Conservation (phyloP, 1,284 basidiomycete species). For the Veloboletus limbatus region DNA sequence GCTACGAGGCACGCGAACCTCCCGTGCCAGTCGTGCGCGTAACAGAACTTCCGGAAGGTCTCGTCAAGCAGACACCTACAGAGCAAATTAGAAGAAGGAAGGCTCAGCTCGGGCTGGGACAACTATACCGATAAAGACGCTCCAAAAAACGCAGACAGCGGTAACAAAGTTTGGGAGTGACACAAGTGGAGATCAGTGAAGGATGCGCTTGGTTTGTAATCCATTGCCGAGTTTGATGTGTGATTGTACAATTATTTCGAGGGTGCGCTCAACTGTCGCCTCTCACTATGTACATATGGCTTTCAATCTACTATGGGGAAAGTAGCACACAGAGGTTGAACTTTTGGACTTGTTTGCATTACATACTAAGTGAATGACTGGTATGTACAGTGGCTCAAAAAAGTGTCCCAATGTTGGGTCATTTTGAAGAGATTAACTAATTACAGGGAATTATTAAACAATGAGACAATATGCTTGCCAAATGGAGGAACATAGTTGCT, state of each 20-base stretch:
- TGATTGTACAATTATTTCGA: neutral
- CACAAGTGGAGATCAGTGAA: constrained; percentile 29
- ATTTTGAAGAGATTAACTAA: too few relatives aligned
- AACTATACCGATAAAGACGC: constrained; percentile 28
- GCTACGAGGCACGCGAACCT: constrained; percentile 24
- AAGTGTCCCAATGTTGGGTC: too few relatives aligned
- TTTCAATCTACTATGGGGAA: neutral
- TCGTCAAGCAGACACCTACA: constrained; percentile 31
- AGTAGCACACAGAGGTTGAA: neutral
- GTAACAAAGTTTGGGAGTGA: constrained; percentile 29
- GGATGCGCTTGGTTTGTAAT: constrained; percentile 27
- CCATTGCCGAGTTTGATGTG: neutral
- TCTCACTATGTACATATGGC: neutral
- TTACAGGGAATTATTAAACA: too few relatives aligned
- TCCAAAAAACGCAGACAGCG: constrained; percentile 23
- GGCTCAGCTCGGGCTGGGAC: constrained; percentile 32
- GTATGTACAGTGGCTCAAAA: neutral
- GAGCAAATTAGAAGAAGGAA: constrained; percentile 22
- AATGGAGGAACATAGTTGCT: too few relatives aligned
- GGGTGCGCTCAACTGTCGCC: constrained; percentile 1
- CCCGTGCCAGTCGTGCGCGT: constrained; percentile 23
- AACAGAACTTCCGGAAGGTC: constrained; percentile 29
- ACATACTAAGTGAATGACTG: neutral
- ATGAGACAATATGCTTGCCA: too few relatives aligned
- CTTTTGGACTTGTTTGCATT: neutral